Evolutionary conservation across 2,329 filamentous ascomycete species (phyloP).

Genomic region (Diaporthe velutina): DNA sequence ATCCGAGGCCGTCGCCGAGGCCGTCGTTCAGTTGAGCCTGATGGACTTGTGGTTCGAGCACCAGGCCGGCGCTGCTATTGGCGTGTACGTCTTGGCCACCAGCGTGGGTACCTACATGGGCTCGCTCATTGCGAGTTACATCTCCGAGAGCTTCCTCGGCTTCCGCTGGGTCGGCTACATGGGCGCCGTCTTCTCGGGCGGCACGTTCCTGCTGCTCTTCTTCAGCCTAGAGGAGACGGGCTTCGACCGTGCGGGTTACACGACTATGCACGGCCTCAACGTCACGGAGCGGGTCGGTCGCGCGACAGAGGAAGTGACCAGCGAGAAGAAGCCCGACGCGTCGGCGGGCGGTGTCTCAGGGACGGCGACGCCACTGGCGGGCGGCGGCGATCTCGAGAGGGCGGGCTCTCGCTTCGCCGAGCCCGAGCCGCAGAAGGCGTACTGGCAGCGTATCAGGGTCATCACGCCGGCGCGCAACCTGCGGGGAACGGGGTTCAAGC

Average conservation of each 20-base stretch:
- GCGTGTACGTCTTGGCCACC: conserved; percentile 67
- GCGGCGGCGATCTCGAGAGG: conserved; percentile 37
- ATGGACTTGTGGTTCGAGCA: conserved; percentile 71
- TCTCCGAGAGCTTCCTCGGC: conserved; percentile 58
- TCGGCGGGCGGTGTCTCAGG: neutral
- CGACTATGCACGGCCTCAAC: conserved; percentile 43
- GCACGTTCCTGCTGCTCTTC: conserved; percentile 53
- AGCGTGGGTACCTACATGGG: conserved; percentile 69
- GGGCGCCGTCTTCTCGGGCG: conserved; percentile 46
- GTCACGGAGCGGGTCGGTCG: conserved; percentile 43
- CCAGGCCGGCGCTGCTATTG: conserved; percentile 65
- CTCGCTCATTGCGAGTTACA: conserved; percentile 64
- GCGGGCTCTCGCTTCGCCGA: conserved; percentile 39
- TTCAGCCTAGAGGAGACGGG: conserved; percentile 67
- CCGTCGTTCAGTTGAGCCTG: conserved; percentile 68
- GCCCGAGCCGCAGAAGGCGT: conserved; percentile 56
- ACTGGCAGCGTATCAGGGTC: conserved; percentile 66
- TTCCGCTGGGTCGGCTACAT: conserved; percentile 60
- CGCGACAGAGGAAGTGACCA: conserved; percentile 18
- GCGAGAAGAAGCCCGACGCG: conserved; percentile 40
- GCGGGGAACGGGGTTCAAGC: conserved; percentile 64
- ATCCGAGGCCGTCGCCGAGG: conserved; percentile 68
- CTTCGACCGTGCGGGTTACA: conserved; percentile 58
- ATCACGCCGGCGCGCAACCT: conserved; percentile 69
- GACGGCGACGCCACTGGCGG: conserved; percentile 30